Evolutionary conservation across 2,329 filamentous ascomycete species (phyloP), one percentile per base, ranked within the genome.

Genomic region (Chaetomiaceae sp.): DNA sequence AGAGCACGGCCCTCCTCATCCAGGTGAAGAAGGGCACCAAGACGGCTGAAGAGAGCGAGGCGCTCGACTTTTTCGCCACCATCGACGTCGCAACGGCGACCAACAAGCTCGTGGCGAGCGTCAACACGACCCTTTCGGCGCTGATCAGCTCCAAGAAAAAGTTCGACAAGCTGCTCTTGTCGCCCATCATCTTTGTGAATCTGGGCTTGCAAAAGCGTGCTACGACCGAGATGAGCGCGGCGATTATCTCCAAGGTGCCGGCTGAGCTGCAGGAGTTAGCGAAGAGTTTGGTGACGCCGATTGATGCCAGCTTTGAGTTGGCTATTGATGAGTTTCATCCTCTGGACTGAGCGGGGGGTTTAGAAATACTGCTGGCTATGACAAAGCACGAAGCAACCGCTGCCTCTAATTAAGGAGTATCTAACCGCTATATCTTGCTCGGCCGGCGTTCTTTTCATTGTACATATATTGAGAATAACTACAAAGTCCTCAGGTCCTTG

Each of bases 81-180:
- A 42, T 75, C 23, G 61, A 61, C 37, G 68, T 77, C 5, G 73
- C 71, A 51, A 47, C 58, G 16, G 66, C 70, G 3, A 71, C 73
- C 5, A 51, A 58, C 3, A 56, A 64, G 7, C 68, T 78, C 23
- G 64, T 67, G 40, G 49, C 41, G 10, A 62, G 64, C n/a, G 71
- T 76, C 55, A 68, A 73, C 57, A 48, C 58, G 29, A 71, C 71
- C 4, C 65, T 76, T 27, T 58, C 62, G 7, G 65, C 65, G n/a
- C 61, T 77, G 20, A 64, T 75, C 53, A 60, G 53, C 10, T 61
- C 67, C 25, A 75, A 75, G 63, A 66, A 63, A 18, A 72, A 74
- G 56, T 79, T 78, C 53, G 70, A 76, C 57, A 64, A 64, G 34
- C 61, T 75, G 5, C 48, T 74, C 1, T 57, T 78, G 32, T 67